Evolutionary conservation across 345 rosid genomes (phyloP).

Genomic region (Brassica napus): Da-Ae NC_063446.1:6748001-6748500

Average conservation of each 20-base stretch:
- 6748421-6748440: not conserved
- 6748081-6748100: not conserved
- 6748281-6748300: conserved; percentile 44
- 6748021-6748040: conserved; percentile 12
- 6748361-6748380: conserved; percentile 92
- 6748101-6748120: conserved; percentile 61
- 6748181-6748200: conserved; percentile 91
- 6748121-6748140: conserved; percentile 81
- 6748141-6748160: conserved; percentile 92
- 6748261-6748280: not conserved
- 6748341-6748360: conserved; percentile 89
- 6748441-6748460: not conserved
- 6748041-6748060: conserved; percentile 24
- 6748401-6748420: not conserved
- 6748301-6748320: conserved; percentile 92
- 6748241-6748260: not conserved
- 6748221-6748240: conserved; percentile 40
- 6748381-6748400: conserved; percentile 92
- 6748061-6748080: not conserved
- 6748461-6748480: not conserved
- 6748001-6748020: conserved; percentile 62
- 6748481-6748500: not conserved
- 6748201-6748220: conserved; percentile 96
- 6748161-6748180: conserved; percentile 93
- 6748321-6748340: conserved; percentile 84